Conservation (phyloP, 2,329 filamentous ascomycete species). For the Phyllosticta ampelicida region DNA sequence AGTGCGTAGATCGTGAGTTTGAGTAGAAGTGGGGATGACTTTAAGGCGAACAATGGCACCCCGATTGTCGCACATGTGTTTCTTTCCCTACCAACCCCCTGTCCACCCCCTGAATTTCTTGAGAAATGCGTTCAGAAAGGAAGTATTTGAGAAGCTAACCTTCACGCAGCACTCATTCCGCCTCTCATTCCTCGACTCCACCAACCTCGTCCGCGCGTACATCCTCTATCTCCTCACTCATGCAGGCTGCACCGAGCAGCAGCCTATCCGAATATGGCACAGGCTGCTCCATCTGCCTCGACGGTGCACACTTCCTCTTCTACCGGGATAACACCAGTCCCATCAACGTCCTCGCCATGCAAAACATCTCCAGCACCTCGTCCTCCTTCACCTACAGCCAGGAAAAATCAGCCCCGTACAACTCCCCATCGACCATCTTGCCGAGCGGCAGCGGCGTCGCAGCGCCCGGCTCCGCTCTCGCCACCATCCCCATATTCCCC, state of each 20-base stretch:
- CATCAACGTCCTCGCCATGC: neutral
- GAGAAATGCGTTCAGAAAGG: neutral
- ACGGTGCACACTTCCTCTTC: neutral
- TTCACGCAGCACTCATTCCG: neutral
- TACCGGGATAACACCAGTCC: neutral
- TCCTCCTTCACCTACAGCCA: neutral
- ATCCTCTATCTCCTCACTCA: conserved; percentile 56
- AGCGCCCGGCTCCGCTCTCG: neutral
- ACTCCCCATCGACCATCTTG: neutral
- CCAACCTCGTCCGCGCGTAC: conserved; percentile 48
- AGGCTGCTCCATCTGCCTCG: neutral
- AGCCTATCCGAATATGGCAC: neutral
- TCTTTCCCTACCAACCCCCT: neutral
- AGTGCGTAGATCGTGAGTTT: neutral
- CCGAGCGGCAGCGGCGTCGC: neutral
- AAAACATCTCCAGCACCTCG: neutral
- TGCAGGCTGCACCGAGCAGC: conserved; percentile 37
- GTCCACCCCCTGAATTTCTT: neutral
- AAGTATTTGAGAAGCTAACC: neutral
- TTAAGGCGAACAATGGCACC: conserved; percentile 6
- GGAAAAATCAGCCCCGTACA: neutral
- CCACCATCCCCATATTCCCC: neutral
- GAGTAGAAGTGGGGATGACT: neutral
- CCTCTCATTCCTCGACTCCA: conserved; percentile 45
- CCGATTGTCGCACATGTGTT: neutral